phyloP scores from a whole-genome alignment of 1,284 basidiomycete genomes.

The Prillingera fragicola region DNA sequence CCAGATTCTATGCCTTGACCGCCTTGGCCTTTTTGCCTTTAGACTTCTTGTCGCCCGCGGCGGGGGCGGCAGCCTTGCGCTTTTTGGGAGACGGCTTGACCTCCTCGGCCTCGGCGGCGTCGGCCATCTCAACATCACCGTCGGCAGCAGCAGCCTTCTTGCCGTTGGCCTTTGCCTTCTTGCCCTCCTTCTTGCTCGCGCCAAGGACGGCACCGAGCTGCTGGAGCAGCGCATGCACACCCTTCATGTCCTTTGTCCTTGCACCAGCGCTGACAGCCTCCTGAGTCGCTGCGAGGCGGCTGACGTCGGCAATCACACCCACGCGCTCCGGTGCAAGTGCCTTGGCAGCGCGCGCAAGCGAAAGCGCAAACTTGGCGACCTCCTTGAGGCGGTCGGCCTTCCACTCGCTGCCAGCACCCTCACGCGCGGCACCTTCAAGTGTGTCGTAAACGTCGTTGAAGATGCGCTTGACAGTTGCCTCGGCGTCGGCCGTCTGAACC shows the following conservation, averaged over 20 bases:
- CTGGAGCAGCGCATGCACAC: constrained; percentile 53
- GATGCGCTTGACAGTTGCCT: constrained; percentile 53
- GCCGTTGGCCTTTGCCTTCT: constrained; percentile 30
- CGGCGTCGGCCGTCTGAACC: constrained; percentile 46
- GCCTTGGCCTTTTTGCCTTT: constrained; percentile 14
- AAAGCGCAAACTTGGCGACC: constrained; percentile 65
- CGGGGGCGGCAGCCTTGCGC: constrained; percentile 9
- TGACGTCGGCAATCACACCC: constrained; percentile 3
- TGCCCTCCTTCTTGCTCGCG: constrained; percentile 19
- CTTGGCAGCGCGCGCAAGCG: constrained; percentile 62
- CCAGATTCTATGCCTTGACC: constrained; percentile 10
- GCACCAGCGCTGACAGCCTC: constrained; percentile 47
- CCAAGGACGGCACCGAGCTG: constrained; percentile 50
- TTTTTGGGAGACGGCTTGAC: too few relatives aligned
- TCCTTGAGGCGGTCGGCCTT: constrained; percentile 72
- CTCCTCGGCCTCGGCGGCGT: constrained; percentile 1
- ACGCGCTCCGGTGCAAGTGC: constrained; percentile 4
- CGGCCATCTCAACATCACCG: constrained; percentile 13
- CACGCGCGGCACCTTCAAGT: constrained; percentile 54
- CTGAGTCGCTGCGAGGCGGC: constrained; percentile 31
- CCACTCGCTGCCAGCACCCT: constrained; percentile 46
- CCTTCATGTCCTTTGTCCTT: constrained; percentile 52
- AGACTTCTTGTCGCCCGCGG: constrained; percentile 15
- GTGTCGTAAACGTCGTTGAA: constrained; percentile 56
- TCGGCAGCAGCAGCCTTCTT: constrained; percentile 44